Evolutionary conservation across 192 early-diverging fungal genomes (phyloP).

Genomic region (Allomyces macrogynus): DNA sequence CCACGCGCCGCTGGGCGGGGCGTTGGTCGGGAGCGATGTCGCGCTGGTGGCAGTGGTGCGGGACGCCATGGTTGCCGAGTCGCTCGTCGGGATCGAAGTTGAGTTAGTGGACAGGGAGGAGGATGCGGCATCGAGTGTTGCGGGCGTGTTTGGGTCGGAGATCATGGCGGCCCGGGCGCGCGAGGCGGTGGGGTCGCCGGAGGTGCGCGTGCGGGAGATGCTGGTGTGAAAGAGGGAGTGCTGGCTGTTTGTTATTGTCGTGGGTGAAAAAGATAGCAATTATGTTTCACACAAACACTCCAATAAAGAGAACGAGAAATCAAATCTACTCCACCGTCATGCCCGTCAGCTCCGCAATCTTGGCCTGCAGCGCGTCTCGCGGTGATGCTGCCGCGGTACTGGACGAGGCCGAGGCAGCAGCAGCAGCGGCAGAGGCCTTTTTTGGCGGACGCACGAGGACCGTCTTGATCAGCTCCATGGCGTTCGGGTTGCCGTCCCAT

Average conservation of each 20-base stretch:
- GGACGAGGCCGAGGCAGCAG: background rate
- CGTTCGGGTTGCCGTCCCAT: background rate
- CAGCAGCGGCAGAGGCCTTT: background rate
- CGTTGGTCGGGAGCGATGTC: too few relatives aligned
- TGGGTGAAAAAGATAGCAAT: background rate
- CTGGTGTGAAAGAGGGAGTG: background rate
- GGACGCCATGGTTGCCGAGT: background rate
- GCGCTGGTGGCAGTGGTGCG: background rate
- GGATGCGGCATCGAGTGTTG: too few relatives aligned
- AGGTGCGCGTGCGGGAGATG: background rate
- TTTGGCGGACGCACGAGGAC: background rate
- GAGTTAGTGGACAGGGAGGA: background rate
- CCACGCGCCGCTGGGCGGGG: too few relatives aligned
- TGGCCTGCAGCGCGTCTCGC: background rate
- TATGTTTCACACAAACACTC: background rate
- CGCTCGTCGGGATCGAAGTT: background rate
- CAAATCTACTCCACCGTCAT: background rate
- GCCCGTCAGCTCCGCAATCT: background rate
- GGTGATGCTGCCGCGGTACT: background rate
- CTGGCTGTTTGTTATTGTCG: background rate
- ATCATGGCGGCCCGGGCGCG: background rate
- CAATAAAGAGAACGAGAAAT: too few relatives aligned
- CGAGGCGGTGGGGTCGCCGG: background rate
- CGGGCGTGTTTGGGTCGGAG: background rate
- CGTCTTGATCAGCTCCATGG: background rate